phyloP scores from a whole-genome alignment of 108 stramenopile species.

The Skeletonema tropicum region DNA sequence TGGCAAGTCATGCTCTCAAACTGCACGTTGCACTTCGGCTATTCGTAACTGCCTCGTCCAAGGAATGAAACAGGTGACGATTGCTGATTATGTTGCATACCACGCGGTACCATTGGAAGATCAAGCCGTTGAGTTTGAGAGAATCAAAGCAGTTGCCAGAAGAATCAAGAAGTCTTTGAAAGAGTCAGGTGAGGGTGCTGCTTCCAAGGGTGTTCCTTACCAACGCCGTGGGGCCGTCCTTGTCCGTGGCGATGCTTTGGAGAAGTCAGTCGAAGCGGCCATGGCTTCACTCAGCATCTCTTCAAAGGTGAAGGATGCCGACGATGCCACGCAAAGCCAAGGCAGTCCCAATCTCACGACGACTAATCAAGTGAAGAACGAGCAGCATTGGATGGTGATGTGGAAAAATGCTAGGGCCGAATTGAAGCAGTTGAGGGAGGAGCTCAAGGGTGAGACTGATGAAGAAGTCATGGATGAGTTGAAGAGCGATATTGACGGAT shows the following conservation, averaged over 20 bases:
- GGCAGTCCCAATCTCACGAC: too few species aligned
- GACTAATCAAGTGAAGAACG: neutral
- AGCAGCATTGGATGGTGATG: slow-evolving; percentile 6
- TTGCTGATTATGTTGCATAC: neutral
- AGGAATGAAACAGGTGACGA: too few species aligned
- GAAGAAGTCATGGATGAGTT: slow-evolving; percentile 10
- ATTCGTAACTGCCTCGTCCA: too few species aligned
- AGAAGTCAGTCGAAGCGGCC: neutral
- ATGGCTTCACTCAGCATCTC: neutral
- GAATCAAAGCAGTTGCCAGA: neutral
- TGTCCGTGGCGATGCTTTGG: neutral
- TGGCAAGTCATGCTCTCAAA: neutral
- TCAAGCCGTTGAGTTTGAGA: neutral
- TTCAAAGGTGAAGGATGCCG: neutral
- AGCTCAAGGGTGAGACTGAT: slow-evolving; percentile 2
- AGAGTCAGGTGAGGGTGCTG: neutral
- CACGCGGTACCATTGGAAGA: neutral
- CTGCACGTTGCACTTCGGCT: too few species aligned
- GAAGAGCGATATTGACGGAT: slow-evolving; percentile 6
- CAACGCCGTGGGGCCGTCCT: neutral
- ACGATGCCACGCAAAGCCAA: too few species aligned
- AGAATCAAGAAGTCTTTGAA: neutral
- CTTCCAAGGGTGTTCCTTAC: neutral
- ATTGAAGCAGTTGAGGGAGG: slow-evolving; percentile 9
- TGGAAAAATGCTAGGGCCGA: slow-evolving; percentile 2